Evolutionary conservation across 805 yeast species (phyloP).

Genomic region (Metschnikowia cerradonensis): DNA sequence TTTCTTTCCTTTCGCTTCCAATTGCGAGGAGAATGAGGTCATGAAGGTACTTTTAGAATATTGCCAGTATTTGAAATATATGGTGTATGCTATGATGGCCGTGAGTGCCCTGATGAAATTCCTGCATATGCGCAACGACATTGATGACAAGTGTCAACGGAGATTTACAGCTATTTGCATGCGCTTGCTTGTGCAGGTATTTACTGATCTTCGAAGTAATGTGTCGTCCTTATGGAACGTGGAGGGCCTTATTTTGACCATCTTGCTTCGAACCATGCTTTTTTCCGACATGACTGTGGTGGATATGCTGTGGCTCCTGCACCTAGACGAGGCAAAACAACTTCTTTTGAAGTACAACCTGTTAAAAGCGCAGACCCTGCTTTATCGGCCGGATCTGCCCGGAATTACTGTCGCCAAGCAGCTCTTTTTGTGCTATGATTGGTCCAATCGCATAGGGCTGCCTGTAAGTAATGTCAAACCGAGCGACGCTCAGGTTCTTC

Average conservation of each 20-base stretch:
- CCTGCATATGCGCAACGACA: slow-evolving; percentile 9
- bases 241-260: slow-evolving; percentile 25
- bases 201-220: slow-evolving; percentile 15
- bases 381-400: slow-evolving; percentile 15
- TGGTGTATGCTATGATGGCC: slow-evolving; percentile 19
- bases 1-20: slow-evolving; percentile 16
- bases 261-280: slow-evolving; percentile 22
- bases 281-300: slow-evolving; percentile 20
- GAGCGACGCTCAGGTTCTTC: slow-evolving; percentile 7
- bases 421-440: slow-evolving; percentile 18
- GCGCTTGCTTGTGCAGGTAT: slow-evolving; percentile 18
- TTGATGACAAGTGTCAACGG: slow-evolving; percentile 16
- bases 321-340: slow-evolving; percentile 24
- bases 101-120: slow-evolving; percentile 15
- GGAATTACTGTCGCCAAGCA: slow-evolving; percentile 18
- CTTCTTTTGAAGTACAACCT: slow-evolving; percentile 21
- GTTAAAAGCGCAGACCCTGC: slow-evolving; percentile 12
- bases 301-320: slow-evolving; percentile 23
- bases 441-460: slow-evolving; percentile 16
- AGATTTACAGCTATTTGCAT: slow-evolving; percentile 17
- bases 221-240: slow-evolving; percentile 20
- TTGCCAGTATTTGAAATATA: slow-evolving; percentile 17
- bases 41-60: slow-evolving; percentile 18
- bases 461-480: slow-evolving; percentile 9
- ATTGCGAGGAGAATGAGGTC: slow-evolving; percentile 13